Evolutionary conservation across 2,329 filamentous ascomycete species (phyloP), one percentile per base, ranked within the genome.

Genomic region (Pseudogymnoascus sp.): DNA sequence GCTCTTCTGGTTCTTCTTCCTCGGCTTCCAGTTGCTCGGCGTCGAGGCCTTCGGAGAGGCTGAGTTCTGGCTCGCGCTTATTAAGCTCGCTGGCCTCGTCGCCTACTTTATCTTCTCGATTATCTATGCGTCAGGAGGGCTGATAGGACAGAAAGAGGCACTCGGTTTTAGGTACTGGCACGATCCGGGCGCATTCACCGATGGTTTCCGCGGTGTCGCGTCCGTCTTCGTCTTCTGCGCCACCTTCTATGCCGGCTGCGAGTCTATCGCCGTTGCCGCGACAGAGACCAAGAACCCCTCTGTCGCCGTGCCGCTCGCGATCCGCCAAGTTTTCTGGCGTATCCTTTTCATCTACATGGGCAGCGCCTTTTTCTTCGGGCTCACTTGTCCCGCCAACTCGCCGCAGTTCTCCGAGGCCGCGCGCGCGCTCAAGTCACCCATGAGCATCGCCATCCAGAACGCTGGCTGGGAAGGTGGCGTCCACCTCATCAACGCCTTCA

Each of bases 401-500:
- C 74, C 79, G 3, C 82, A 81, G 0, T 79, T 92, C 0, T 78
- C 88, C 40, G 84, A 83, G 29, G 83, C 82, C 3, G 73, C 72
- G 3, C 82, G 85, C 62, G 86, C 87, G 0, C 78, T 90, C 26
- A 82, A 87, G 72, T 88, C 84, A 17, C 87, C 87, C 0, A 88
- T 90, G 81, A 90, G 87, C 0, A 82, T 90, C 63, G 87, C 87
- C 1, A 82, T 92, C 50, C 83, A 87, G 64, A 89, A 84, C 63
- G 89, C 88, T 1, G 88, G 88, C 1, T 92, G 87, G 82, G 73
- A 87, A 61, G 84, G 82, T 26, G 89, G 87, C 61, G 86, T 88
- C 0, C 84, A 92, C 69, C 80, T 92, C 1, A 88, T 92, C 75
- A 92, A 92, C 66, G 87, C 85, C 39, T 87, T 90, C 68, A 89